Evolutionary conservation across 345 rosid genomes (phyloP), one percentile per base, ranked within the genome.

Genomic region (Moricandia arvensis): DNA sequence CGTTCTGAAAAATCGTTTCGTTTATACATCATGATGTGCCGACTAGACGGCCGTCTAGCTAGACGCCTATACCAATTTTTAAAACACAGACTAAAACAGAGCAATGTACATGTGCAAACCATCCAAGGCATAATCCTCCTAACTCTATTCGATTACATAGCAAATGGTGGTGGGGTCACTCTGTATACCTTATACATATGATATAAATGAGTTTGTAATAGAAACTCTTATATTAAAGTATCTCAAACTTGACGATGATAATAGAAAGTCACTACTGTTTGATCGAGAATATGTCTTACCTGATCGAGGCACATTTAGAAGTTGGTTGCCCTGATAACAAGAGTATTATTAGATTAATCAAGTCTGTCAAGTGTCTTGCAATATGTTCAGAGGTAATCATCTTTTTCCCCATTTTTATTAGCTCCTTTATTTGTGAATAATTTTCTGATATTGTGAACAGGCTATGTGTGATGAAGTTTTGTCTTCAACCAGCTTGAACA

Each of bases 401-500:
- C 13, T 45, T 5, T 3, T n/a, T n/a, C n/a, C n/a, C 16, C 29
- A 27, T 27, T 1, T 45, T 41, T 41, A 41, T 41, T n/a, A 11
- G 3, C n/a, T 41, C n/a, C 11, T 38, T 41, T 41, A 38, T 41
- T 10, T 58, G 17, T 6, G 13, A 41, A 9, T 27, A 41, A 16
- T 27, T 5, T 38, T 38, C 31, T 16, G 7, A 5, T 71, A 29
- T 17, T 17, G 43, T 59, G 31, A 1, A 10, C 45, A 59, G 66
- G 45, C 45, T 71, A 4, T 16, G 13, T 29, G 18, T 43, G 21
- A 11, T 59, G 45, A 29, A 71, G 21, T 66, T 71, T 41, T 43
- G 43, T 43, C 45, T 71, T 71, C 66, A 59, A 43, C n/a, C 21
- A 17, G 18, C 75, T 71, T 59, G 7, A 59, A 8, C 66, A 71